phyloP scores from a whole-genome alignment of 495 filamentous ascomycete genomes.

The Xylaria scruposa region DNA sequence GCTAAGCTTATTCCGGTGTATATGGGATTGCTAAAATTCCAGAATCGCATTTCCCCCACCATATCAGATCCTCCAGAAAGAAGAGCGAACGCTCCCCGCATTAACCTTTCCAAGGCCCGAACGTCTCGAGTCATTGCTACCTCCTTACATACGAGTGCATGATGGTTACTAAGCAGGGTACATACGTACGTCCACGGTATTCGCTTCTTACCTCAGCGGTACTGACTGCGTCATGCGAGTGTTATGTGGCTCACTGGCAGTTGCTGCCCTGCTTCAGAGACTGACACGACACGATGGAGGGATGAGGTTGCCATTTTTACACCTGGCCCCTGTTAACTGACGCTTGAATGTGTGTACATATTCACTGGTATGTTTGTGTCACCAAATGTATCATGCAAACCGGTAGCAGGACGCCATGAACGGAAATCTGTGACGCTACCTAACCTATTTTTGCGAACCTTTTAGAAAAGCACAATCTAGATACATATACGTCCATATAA shows the following conservation, averaged over 20 bases:
- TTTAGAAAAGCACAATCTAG: too few relatives aligned
- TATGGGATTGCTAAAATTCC: slow-evolving; percentile 5
- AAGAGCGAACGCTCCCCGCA: slow-evolving; percentile 12
- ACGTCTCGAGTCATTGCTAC: slow-evolving; percentile 9
- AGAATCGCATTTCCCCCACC: slow-evolving; percentile 10
- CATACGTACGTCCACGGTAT: neutral
- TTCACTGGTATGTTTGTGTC: too few relatives aligned
- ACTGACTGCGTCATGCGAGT: slow-evolving; percentile 1
- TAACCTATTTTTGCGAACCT: neutral
- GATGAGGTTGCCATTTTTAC: neutral
- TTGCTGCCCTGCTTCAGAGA: slow-evolving; percentile 3
- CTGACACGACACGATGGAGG: neutral
- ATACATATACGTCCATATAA: neutral
- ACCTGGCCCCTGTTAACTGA: slow-evolving; percentile 7
- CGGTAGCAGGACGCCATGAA: neutral
- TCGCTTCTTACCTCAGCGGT: neutral
- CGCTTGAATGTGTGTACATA: neutral
- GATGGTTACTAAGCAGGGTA: neutral
- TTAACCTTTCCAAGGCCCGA: slow-evolving; percentile 4
- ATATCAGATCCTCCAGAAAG: neutral
- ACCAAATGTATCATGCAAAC: slow-evolving; percentile 2
- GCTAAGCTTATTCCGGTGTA: slow-evolving; percentile 5
- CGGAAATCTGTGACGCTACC: neutral
- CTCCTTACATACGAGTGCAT: neutral
- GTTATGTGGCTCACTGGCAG: slow-evolving; percentile 1